Evolutionary conservation across 2,329 filamentous ascomycete genomes (phyloP), one percentile per base, ranked within the genome.

Genomic region (Plectosphaerella sp.): DNA sequence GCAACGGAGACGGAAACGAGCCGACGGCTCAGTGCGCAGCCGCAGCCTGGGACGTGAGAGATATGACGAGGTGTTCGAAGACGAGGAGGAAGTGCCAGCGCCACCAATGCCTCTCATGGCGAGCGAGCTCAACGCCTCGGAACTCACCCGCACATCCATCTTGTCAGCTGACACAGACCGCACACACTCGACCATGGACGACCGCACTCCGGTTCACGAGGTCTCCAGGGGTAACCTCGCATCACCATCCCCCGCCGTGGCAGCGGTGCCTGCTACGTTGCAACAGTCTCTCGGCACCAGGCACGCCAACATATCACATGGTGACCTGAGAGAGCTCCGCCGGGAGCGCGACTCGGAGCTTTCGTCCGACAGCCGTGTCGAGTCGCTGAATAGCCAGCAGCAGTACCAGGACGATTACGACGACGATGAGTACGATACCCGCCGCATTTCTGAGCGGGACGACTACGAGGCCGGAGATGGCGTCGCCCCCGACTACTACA

Each of bases 141-240:
- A 97, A 49, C 70, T 97, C 51, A 97, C 93, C 0, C 81, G 93
- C 60, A 88, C 88, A 15, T 97, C 93, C 0, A 89, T 97, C 50
- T 72, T 94, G 16, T 94, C 92, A 5, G 88, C 89, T 28, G 85
- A 88, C 25, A 89, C 89, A 0, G 89, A 90, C 57, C 76, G 84
- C 49, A 87, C 89, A 15, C 78, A 80, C 46, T 89, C 88, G 16
- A 83, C 86, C 20, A 86, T 78, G 62, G 84, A 80, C 61, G 81
- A 80, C 69, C 76, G 70, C 61, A 79, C 76, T 1, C 84, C 85
- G 12, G 69, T 87, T 46, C 80, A 79, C 39, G 83, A 90, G 57
- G 77, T 89, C n/a, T 66, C 79, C 35, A 79, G 84, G 52, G 84
- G 81, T 5, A 52, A 56, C 54, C 69, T 80, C 22, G 89, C 88